phyloP scores from a whole-genome alignment of 2,329 filamentous ascomycete genomes.

The Botrytis porri region DNA sequence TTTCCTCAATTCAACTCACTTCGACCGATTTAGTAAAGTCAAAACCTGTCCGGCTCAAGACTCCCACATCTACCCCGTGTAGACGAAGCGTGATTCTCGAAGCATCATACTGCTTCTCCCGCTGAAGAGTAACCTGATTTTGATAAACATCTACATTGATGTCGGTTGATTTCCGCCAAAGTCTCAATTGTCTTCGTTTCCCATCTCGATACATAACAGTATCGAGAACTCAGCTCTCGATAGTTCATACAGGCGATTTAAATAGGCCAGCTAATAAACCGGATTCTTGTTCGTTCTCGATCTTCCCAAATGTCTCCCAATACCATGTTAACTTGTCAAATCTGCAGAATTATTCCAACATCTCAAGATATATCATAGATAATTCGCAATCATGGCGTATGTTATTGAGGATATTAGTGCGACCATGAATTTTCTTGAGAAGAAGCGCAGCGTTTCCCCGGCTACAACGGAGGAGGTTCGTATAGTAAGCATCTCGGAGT shows the following conservation, averaged over 20 bases:
- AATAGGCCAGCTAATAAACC: slow-evolving; percentile 37
- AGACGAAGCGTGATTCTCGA: slow-evolving; percentile 6
- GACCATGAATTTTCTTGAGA: slow-evolving; percentile 31
- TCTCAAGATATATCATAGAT: neutral
- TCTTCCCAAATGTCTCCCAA: slow-evolving; percentile 17
- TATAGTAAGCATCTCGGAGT: slow-evolving; percentile 62
- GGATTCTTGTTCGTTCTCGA: slow-evolving; percentile 30
- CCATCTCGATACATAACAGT: slow-evolving; percentile 54
- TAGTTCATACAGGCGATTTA: slow-evolving; percentile 52
- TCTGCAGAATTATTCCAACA: neutral
- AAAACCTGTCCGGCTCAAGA: neutral
- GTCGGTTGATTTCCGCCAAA: slow-evolving; percentile 57
- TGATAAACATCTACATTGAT: slow-evolving; percentile 45
- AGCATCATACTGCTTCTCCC: neutral
- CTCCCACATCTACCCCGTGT: neutral
- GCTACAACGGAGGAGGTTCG: slow-evolving; percentile 55
- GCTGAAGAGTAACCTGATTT: slow-evolving; percentile 14
- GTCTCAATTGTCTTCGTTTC: slow-evolving; percentile 52
- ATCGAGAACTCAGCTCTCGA: slow-evolving; percentile 55
- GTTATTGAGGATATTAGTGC: slow-evolving; percentile 40
- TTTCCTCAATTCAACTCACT: neutral
- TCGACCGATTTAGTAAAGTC: neutral
- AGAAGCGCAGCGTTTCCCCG: slow-evolving; percentile 34
- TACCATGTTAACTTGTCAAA: slow-evolving; percentile 25
- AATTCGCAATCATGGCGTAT: slow-evolving; percentile 36